Base-by-base conservation (phyloP, 2,329 filamentous ascomycete genomes). In the Ceratocystis harringtonii region DNA sequence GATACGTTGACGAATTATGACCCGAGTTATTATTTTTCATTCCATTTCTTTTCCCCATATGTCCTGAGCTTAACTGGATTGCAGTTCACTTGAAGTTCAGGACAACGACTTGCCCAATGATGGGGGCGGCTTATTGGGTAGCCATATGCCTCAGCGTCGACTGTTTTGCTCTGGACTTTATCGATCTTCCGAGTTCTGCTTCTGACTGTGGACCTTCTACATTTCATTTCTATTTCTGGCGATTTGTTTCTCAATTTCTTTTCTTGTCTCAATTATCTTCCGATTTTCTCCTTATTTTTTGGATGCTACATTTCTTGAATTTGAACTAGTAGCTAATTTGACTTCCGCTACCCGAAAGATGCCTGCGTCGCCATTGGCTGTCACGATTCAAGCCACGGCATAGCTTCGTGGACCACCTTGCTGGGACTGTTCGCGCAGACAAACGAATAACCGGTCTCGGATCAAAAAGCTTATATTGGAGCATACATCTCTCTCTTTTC, bases 1-100 rank as follows among this genome's bases (percentile, higher is more conserved):
- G 60, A 65, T 45, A 65, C 63, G 63, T 65, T 68, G 66, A 68
- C 60, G 66, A 68, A 30, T 68, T 68, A 68, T 63, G 66, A 65
- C 63, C 48, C 52, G 17, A 30, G 52, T 32, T 58, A 57, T 57
- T 52, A 22, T 63, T 63, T 25, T 63, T 43, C 25, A n/a, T 25
- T 25, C 48, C 7, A 36, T 25, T 50, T 22, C 7, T 50, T 50
- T 50, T 41, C 10, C 36, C n/a, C 50, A n/a, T 6, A 57, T 7
- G 8, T 7, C 22, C 32, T n/a, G 28, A 22, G 36, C 60, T 66
- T 41, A 50, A 55, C 17, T 62, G 48, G 25, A 25, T 52, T 25
- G 8, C 48, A 25, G 48, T 25, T 25, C 19, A 52, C 19, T 28
- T 5, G 1, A 19, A 15, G 48, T 25, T 25, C 19, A 52, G 19